Evolutionary conservation across 148 eudicot genomes (phyloP), one percentile per base, ranked within the genome.

Genomic region (Vaccinium darrowii): DNA sequence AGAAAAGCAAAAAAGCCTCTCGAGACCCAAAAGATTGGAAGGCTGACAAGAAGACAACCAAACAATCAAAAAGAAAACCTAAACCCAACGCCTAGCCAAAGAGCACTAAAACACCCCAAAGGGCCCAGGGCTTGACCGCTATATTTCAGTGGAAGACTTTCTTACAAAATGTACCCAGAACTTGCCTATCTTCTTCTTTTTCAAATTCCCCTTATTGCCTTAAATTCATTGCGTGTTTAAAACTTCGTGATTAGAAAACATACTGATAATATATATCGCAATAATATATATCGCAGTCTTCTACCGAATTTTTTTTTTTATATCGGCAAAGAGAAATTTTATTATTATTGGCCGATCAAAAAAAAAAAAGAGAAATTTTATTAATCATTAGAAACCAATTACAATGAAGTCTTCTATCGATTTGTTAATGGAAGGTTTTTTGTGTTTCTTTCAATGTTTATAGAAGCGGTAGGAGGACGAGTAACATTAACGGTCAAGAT

Each of bases 121-220:
- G 18, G 16, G 47, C 47, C 58, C 25, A 21, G 43, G 16, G 52
- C 72, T 54, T 54, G 39, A 60, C 58, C 58, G 21, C 16, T 16
- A n/a, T 15, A 58, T 76, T n/a, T 84, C 50, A 77, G 85, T 62
- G 85, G 85, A 84, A 77, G 85, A 84, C 85, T 77, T 62, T 10
- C 12, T 62, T 43, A 58, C 7, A 15, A 30, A 53, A 21, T 72
- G 23, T 52, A 12, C 12, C 39, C 69, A 47, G 47, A 47, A 67
- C 69, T 21, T 21, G 78, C 53, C 80, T 60, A 0, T 47, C 27
- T 23, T 50, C 14, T 79, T 49, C 47, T 76, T 57, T 84, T 53
- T 16, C 52, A 0, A 43, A 43, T 43, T 16, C 18, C n/a, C n/a
- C 58, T 76, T 72, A 5, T 33, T 30, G 76, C 76, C 19, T 72